phyloP scores from a whole-genome alignment of 371 early-diverging fungal species.

The Choanephora cucurbitarum region DNA sequence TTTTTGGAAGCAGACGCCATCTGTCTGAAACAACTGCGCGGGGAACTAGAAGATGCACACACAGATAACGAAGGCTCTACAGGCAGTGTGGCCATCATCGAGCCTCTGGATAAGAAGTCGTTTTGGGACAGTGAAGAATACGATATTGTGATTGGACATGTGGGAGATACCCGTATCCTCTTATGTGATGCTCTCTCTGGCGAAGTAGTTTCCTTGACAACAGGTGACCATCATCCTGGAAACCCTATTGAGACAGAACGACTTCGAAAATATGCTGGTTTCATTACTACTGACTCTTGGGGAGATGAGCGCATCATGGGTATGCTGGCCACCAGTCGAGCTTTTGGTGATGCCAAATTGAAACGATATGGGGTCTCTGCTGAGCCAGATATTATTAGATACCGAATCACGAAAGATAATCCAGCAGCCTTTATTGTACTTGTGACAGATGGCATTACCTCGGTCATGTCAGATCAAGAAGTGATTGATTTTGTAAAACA shows the following conservation, averaged over 20 bases:
- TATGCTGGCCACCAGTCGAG: constrained; percentile 70
- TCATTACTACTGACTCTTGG: constrained; percentile 73
- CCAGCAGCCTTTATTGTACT: constrained; percentile 57
- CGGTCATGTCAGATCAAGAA: constrained; percentile 80
- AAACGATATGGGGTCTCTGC: constrained; percentile 77
- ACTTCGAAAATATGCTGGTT: constrained; percentile 62
- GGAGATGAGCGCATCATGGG: constrained; percentile 78
- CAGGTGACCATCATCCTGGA: constrained; percentile 66
- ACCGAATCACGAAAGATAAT: constrained; percentile 34
- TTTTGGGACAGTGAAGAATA: constrained; percentile 64
- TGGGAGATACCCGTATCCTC: constrained; percentile 65
- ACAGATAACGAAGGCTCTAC: constrained; percentile 59
- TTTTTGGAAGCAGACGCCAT: constrained; percentile 55
- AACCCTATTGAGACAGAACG: constrained; percentile 58
- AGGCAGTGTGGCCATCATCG: constrained; percentile 60
- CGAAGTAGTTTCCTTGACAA: constrained; percentile 53
- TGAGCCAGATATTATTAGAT: constrained; percentile 68
- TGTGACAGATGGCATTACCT: constrained; percentile 74
- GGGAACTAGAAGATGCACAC: constrained; percentile 21
- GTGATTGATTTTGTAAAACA: constrained; percentile 74
- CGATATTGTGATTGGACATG: constrained; percentile 62
- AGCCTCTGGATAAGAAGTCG: constrained; percentile 51
- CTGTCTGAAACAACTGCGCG: constrained; percentile 24
- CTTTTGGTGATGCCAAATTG: constrained; percentile 72
- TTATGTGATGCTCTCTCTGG: constrained; percentile 60